These are phyloP conservation scores for Furcasterigmium sp. DNA, from an alignment of 2,329 filamentous ascomycete species.

Conservation along the genomic window DNA sequence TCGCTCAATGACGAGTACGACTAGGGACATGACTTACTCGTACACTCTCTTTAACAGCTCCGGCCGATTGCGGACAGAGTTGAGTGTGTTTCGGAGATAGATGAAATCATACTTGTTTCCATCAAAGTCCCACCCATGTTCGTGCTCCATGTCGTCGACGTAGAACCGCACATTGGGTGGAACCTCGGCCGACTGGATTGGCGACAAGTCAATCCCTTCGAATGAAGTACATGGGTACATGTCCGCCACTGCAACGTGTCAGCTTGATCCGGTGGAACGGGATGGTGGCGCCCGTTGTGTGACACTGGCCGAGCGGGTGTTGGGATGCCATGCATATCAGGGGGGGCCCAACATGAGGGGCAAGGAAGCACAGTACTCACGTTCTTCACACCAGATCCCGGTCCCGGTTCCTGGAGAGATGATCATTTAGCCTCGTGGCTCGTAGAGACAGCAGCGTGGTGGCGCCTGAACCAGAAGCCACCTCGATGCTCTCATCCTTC, in stretches of 20 bases:
- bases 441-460: neutral
- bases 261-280: neutral
- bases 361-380: conserved; percentile 26
- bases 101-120: conserved; percentile 42
- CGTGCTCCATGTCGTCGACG: conserved; percentile 46
- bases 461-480: neutral
- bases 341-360: neutral
- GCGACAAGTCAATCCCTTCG: conserved; percentile 45
- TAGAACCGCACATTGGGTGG: conserved; percentile 46
- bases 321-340: neutral
- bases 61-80: conserved; percentile 35
- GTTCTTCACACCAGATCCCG: conserved; percentile 44
- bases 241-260: conserved; percentile 36
- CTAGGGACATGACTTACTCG: no score
- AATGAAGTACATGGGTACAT: conserved; percentile 36
- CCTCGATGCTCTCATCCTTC: no score
- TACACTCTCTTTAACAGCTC: conserved; percentile 36
- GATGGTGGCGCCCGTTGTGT: neutral
- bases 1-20: no score
- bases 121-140: conserved; percentile 42
- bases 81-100: conserved; percentile 41
- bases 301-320: neutral
- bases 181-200: conserved; percentile 46
- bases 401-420: conserved; percentile 39
- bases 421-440: neutral